Percentiles rank a stretch among this genome's conserved stretches.
phyloP scores from a whole-genome alignment of 257 asterid species.

The Solanum microdontum region DNA sequence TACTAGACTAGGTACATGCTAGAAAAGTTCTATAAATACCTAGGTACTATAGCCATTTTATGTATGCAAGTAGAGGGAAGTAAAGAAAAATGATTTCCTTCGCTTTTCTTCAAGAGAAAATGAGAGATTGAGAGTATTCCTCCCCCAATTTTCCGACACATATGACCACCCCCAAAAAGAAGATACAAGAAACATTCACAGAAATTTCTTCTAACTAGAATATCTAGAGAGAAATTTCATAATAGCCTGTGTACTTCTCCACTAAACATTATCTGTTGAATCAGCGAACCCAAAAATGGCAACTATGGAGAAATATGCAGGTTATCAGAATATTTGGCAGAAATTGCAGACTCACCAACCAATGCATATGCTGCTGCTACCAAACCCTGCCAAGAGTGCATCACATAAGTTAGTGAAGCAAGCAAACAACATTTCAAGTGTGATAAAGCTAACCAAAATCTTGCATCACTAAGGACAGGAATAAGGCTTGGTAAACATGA shows the following conservation, averaged over 20 bases:
- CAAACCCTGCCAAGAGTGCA: slow-evolving; percentile 2
- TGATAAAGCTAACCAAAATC: neutral
- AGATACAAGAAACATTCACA: neutral
- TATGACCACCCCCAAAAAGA: neutral
- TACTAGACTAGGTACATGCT: neutral
- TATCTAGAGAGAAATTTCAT: neutral
- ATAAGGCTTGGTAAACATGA: neutral
- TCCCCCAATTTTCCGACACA: neutral
- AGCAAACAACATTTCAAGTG: neutral
- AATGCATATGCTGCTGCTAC: slow-evolving; percentile 4
- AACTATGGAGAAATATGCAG: neutral
- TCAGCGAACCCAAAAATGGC: neutral
- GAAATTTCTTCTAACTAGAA: neutral
- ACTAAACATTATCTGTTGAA: neutral
- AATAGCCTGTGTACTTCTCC: neutral
- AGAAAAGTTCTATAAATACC: neutral
- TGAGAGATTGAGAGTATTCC: neutral
- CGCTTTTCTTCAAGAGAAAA: neutral
- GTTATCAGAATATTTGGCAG: neutral
- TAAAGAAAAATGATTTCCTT: neutral
- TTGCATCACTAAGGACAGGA: neutral
- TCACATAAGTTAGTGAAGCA: neutral
- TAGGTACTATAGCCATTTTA: neutral
- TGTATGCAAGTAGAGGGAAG: neutral
- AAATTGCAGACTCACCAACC: slow-evolving; percentile 3